phyloP scores from a whole-genome alignment of 305 asterid species.

The Fraxinus greggii region DNA sequence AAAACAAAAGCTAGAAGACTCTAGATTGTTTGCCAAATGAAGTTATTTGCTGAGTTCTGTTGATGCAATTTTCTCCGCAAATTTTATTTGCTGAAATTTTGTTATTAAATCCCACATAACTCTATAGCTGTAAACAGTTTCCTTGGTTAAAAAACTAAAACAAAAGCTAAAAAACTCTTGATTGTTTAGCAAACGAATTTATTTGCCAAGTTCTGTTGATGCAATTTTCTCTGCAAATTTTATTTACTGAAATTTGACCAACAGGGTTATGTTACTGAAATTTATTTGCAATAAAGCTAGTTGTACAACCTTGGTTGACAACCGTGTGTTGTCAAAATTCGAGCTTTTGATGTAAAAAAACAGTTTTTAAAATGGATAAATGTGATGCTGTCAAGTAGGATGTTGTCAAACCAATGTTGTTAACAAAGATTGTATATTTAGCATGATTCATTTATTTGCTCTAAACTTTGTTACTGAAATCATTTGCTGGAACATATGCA shows the following conservation, averaged over 20 bases:
- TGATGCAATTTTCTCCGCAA: not conserved
- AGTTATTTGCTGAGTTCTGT: not conserved
- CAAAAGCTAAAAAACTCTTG: not conserved
- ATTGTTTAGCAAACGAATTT: not conserved
- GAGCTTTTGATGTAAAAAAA: not conserved
- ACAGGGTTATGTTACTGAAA: not conserved
- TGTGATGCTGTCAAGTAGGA: not conserved
- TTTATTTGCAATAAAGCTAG: not conserved
- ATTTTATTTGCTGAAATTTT: not conserved
- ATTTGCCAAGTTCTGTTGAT: not conserved
- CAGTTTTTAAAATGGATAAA: not conserved
- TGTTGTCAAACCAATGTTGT: not conserved
- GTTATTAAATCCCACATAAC: not conserved
- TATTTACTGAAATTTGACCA: not conserved
- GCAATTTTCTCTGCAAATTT: not conserved
- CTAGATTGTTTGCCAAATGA: not conserved
- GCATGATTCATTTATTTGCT: not conserved
- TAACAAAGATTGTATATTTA: not conserved
- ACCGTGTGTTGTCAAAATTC: not conserved
- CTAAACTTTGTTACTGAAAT: not conserved
- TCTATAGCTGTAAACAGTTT: not conserved
- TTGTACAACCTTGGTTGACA: not conserved
- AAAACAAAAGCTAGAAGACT: not conserved
- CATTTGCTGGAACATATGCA: not conserved
- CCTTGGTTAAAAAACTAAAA: not conserved